Conservation (phyloP, 768 basidiomycete species). For the Thelephora ganbajun region DNA sequence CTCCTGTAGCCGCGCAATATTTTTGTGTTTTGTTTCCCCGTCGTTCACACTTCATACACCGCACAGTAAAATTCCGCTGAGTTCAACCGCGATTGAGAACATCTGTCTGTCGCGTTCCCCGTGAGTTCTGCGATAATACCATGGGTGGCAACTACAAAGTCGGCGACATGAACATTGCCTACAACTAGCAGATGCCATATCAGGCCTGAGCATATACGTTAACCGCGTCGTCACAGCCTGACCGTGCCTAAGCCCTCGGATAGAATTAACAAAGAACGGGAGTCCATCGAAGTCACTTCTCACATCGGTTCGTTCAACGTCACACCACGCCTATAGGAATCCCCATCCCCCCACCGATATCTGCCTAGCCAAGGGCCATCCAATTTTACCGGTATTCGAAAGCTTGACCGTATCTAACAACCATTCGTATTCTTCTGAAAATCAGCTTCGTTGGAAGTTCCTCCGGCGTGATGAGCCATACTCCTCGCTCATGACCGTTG, state of each 20-base stretch:
- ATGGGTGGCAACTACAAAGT: slow-evolving; percentile 81
- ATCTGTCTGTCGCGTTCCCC: slow-evolving; percentile 69
- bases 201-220: slow-evolving; percentile 1
- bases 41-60: slow-evolving; percentile 38
- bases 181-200: slow-evolving; percentile 60
- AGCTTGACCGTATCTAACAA: slow-evolving; percentile 81
- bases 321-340: slow-evolving; percentile 49
- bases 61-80: slow-evolving; percentile 32
- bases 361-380: too few relatives aligned
- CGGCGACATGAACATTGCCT: slow-evolving; percentile 94
- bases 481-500: too few relatives aligned
- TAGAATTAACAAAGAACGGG: slow-evolving; percentile 52
- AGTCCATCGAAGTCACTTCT: slow-evolving; percentile 96
- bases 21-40: too few relatives aligned
- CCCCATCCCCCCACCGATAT: too few relatives aligned
- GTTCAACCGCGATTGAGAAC: slow-evolving; percentile 43
- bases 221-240: slow-evolving; percentile 50
- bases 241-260: slow-evolving; percentile 57
- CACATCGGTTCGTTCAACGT: slow-evolving; percentile 89
- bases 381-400: slow-evolving; percentile 46
- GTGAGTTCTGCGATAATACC: slow-evolving; percentile 93
- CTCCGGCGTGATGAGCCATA: too few relatives aligned
- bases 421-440: slow-evolving; percentile 68
- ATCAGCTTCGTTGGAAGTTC: too few relatives aligned
- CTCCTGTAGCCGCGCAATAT: too few relatives aligned